A percentile compares a stretch with the other conserved stretches of the same genome.
phyloP scores from a whole-genome alignment of 129 eudicot genomes.

The Glebionis coronaria region DNA sequence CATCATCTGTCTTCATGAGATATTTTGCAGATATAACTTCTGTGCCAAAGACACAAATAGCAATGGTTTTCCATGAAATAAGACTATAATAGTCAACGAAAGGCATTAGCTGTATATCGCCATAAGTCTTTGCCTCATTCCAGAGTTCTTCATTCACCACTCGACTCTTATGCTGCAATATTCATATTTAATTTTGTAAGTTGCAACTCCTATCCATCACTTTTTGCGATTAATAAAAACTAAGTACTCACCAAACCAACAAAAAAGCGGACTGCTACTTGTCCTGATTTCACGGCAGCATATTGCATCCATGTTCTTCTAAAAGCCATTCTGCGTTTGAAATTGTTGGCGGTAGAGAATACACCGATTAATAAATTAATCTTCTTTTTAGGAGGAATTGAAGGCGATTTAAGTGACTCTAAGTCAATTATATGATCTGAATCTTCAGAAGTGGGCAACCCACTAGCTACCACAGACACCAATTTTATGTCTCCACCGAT shows the following conservation, averaged over 20 bases:
- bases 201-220: not conserved
- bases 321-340: slow-evolving; percentile 91
- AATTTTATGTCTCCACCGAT: slow-evolving; percentile 83
- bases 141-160: slow-evolving; percentile 96
- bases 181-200: not conserved
- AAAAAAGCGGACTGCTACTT: slow-evolving; percentile 89
- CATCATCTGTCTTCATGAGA: slow-evolving; percentile 97
- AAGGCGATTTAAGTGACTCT: slow-evolving; percentile 75
- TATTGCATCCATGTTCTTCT: slow-evolving; percentile 99
- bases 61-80: slow-evolving; percentile 94
- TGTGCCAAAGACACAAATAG: slow-evolving; percentile 91
- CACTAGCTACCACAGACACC: slow-evolving; percentile 87
- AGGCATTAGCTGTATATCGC: slow-evolving; percentile 92
- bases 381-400: slow-evolving; percentile 47
- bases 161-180: slow-evolving; percentile 77
- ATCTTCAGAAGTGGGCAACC: slow-evolving; percentile 95
- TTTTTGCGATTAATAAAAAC: too few species aligned
- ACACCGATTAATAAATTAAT: slow-evolving; percentile 80
- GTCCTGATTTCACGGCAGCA: slow-evolving; percentile 71
- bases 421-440: slow-evolving; percentile 44
- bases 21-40: slow-evolving; percentile 79
- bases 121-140: slow-evolving; percentile 83
- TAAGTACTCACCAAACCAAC: slow-evolving; percentile 84
- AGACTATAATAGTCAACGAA: slow-evolving; percentile 93
- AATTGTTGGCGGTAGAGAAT: slow-evolving; percentile 92